Evolutionary conservation across 2,329 filamentous ascomycete species (phyloP), one percentile per base, ranked within the genome.

Genomic region (Calycina herbarum): DNA sequence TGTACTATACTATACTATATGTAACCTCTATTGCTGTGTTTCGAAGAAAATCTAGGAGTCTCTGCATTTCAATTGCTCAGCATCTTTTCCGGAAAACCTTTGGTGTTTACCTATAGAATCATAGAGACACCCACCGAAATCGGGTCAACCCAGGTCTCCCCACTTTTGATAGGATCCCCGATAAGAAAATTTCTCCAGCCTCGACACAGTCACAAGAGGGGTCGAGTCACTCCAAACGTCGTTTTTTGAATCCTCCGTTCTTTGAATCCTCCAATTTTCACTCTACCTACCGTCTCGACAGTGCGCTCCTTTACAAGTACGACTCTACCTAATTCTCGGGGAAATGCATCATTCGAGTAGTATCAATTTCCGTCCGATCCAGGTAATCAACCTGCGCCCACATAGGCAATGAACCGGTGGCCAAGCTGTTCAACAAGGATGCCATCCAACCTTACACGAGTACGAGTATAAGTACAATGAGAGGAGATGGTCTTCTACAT

Each of bases 391-490:
- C 65, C 66, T 67, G 65, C 64, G 64, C 63, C 58, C 51, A 27
- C 20, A 60, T 60, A 64, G 65, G 64, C 65, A 68, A 71, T 69
- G 71, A 71, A 71, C 71, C 70, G 71, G 71, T 72, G 71, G 67
- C 67, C 66, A 48, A 59, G 48, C 27, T 35, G 54, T 29, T 59
- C 61, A 58, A 64, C 17, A 11, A 40, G 42, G 63, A 20, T 62
- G 27, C 42, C 62, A 64, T 66, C 62, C 65, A 67, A 59, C 67
- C 59, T 57, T 54, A 45, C 61, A 27, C 17, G 17, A 31, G 24
- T n/a, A 17, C 64, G 24, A 59, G 10, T 11, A 13, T 11, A 8
- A 4, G 20, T 29, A 6, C 27, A 54, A 2, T 3, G 40, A 61
- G 48, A 62, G 40, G 64, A 69, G 62, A 69, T 66, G 62, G n/a